Conservation (phyloP, 2,329 filamentous ascomycete species). For the Pseudohalonectria lignicola region DNA sequence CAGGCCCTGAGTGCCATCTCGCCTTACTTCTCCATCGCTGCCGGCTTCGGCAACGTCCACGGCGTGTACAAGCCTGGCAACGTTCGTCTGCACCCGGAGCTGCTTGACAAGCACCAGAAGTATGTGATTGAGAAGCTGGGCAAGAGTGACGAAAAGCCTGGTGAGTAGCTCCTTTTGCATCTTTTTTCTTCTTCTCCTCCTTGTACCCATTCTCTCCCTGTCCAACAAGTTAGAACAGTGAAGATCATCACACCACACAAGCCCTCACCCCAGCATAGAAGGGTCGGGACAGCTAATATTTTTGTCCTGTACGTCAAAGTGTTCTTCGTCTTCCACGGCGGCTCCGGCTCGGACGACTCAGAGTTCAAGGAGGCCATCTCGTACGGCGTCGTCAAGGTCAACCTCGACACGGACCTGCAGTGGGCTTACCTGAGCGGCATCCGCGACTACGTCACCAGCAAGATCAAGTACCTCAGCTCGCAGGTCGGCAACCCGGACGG, state of each 20-base stretch:
- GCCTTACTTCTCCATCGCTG: conserved; percentile 95
- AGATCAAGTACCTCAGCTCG: conserved; percentile 85
- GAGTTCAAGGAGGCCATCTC: conserved; percentile 84
- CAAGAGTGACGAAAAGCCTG: conserved; percentile 49
- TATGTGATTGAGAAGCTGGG: conserved; percentile 78
- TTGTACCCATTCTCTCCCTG: too few species aligned
- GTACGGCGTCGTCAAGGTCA: conserved; percentile 98
- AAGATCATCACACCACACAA: too few species aligned
- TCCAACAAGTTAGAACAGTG: too few species aligned
- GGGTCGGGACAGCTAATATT: too few species aligned
- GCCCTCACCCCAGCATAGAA: too few species aligned
- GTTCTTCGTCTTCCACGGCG: conserved; percentile 99
- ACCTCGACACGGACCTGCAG: conserved; percentile 97
- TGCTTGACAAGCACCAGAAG: conserved; percentile 92
- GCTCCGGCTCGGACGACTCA: conserved; percentile 80
- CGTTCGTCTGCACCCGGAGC: conserved; percentile 91
- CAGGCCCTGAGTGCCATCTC: conserved; percentile 76
- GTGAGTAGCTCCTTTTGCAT: conserved; percentile 5
- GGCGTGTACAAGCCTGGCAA: conserved; percentile 91
- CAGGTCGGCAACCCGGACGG: conserved; percentile 94
- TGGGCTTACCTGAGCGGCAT: conserved; percentile 87
- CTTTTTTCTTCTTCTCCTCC: too few species aligned
- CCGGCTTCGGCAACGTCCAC: conserved; percentile 98
- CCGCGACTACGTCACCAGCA: conserved; percentile 86
- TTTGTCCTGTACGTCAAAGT: too few species aligned